Evolutionary conservation across 1,284 basidiomycete species (phyloP), one percentile per base, ranked within the genome.

Genomic region (Schizophyllum amplum): DNA sequence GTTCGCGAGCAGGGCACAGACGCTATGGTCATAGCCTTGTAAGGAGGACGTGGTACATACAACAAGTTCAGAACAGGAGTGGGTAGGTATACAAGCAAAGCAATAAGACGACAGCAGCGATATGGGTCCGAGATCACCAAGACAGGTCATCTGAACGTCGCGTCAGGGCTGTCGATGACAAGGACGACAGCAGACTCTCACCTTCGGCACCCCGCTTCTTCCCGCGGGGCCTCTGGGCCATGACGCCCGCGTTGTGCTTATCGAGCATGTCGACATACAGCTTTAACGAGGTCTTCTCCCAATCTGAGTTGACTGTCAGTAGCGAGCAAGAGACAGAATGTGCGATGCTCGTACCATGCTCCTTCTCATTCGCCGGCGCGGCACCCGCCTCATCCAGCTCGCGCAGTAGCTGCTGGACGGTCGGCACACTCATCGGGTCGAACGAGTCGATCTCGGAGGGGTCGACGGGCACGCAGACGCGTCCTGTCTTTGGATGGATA

Each of bases 381-480:
- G 4, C 48, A 20, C 21, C 13, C 20, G 48, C 48, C 24, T 5
- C 13, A 64, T 90, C 84, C 42, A 99, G 77, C 71, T 99, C 93
- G 26, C 76, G 72, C 21, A 99, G 72, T 23, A 98, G 78, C 68
- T 92, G 86, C 9, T 81, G 80, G 3, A 96, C 90, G 0, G 92
- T 97, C 1, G 96, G 97, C 7, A 97, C 94, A 0, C 67, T 68
- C 57, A 82, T 83, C 0, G 96, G 97, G 67, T 97, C 86, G 67
- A 99, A 99, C 0, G 81, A 75, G 56, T 92, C 84, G n/a, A 96
- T 83, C 27, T 73, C 70, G 27, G 73, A 73, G 1, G 93, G 89
- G 65, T 97, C 88, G 25, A 99, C 77, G 1, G 97, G 97, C 0
- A 99, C 92, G 71, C 96, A 99, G 9, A 99, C 85, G 47, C 94